These are phyloP conservation scores for Narthecium ossifragum DNA, from an alignment of 106 monocot species.

Conservation along the genomic window DNA sequence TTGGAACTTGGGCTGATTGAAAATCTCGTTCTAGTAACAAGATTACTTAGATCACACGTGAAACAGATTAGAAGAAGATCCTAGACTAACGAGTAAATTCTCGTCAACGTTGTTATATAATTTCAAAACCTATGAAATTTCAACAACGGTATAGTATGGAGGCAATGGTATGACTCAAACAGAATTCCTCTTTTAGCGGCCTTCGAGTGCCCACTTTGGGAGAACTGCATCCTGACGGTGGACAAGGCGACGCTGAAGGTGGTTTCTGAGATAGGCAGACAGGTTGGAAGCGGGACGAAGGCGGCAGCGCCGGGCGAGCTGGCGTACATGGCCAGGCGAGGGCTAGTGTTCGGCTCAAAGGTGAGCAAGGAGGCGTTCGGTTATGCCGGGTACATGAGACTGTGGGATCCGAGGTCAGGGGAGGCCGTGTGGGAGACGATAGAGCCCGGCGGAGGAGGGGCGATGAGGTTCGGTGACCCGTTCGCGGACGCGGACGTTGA, in stretches of 20 bases:
- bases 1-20: too few species aligned
- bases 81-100: too few species aligned
- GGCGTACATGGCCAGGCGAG: constrained; percentile 29
- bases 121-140: too few species aligned
- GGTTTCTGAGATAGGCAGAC: constrained; percentile 61
- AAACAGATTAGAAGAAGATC: too few species aligned
- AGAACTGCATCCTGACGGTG: constrained; percentile 80
- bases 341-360: constrained; percentile 58
- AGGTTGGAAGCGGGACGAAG: constrained; percentile 58
- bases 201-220: constrained; percentile 81
- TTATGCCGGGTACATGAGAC: constrained; percentile 86
- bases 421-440: constrained; percentile 80
- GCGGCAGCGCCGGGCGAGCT: constrained; percentile 42
- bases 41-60: too few species aligned
- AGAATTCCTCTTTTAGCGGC: constrained; percentile 47
- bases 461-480: constrained; percentile 74
- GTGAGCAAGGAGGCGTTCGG: constrained; percentile 84
- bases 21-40: too few species aligned
- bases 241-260: constrained; percentile 48
- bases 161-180: too few species aligned
- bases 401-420: constrained; percentile 82
- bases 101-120: too few species aligned
- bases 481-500: constrained; percentile 75
- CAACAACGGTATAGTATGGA: too few species aligned
- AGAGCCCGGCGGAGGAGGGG: constrained; percentile 68